A percentile compares a stretch with the other conserved stretches of the same genome.
Conservation (phyloP, 441 rosid genomes). For the Adansonia grandidieri region DNA sequence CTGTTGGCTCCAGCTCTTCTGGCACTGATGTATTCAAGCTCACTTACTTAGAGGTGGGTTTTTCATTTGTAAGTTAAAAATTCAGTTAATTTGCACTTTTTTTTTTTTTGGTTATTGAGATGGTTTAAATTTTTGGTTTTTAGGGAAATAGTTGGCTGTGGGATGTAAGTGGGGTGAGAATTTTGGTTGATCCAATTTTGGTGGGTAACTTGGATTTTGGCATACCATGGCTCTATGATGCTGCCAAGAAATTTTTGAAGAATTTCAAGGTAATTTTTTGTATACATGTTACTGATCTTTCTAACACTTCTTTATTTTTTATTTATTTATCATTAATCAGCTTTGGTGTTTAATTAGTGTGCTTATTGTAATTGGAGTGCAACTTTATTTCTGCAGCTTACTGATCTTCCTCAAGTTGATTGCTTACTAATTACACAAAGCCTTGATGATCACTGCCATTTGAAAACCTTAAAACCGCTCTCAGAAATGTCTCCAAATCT, state of each 20-base stretch:
- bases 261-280: conserved; percentile 60
- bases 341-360: not conserved
- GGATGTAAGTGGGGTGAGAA: conserved; percentile 66
- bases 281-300: not conserved
- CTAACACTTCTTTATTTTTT: not conserved
- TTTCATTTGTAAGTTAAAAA: not conserved
- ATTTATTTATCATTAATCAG: not conserved
- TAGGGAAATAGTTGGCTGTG: conserved; percentile 96
- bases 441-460: conserved; percentile 92
- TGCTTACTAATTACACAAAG: conserved; percentile 89
- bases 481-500: conserved; percentile 60
- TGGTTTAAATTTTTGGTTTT: conserved; percentile 13
- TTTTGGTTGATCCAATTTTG: conserved; percentile 85
- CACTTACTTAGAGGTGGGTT: conserved; percentile 79
- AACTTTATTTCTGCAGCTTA: conserved; percentile 60
- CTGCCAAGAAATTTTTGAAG: conserved; percentile 73
- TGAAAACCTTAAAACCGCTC: conserved; percentile 76
- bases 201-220: conserved; percentile 94
- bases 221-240: conserved; percentile 88
- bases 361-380: conserved; percentile 20
- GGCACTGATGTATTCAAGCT: conserved; percentile 60
- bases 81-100: conserved; percentile 22
- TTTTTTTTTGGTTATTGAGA: conserved; percentile 6
- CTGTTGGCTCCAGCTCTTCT: conserved; percentile 47
- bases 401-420: conserved; percentile 76